A percentile compares a stretch with the other conserved stretches of the same genome.
Conservation (phyloP, 1,139 yeast genomes). For the Nematodospora anomalae region DNA sequence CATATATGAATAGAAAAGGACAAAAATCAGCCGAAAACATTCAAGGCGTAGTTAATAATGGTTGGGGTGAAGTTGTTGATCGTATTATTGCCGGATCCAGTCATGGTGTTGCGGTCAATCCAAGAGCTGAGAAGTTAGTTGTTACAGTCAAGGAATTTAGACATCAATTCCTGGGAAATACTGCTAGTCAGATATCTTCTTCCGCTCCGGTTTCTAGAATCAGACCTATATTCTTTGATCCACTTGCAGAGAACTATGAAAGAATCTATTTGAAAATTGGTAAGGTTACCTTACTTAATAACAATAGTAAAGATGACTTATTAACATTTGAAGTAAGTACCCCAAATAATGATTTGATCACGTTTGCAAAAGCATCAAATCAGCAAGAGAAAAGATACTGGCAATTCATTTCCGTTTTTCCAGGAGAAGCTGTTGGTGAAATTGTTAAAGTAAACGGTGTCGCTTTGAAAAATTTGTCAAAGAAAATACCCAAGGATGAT, state of each 20-base stretch:
- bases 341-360: slow-evolving; percentile 47
- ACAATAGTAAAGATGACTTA: slow-evolving; percentile 32
- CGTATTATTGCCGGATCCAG: slow-evolving; percentile 76
- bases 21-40: slow-evolving; percentile 24
- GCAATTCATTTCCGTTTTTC: slow-evolving; percentile 77
- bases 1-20: slow-evolving; percentile 50
- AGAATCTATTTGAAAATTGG: slow-evolving; percentile 60
- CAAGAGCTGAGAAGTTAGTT: slow-evolving; percentile 72
- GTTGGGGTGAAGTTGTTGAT: slow-evolving; percentile 89
- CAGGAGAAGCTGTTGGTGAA: slow-evolving; percentile 76
- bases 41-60: slow-evolving; percentile 49
- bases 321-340: slow-evolving; percentile 51
- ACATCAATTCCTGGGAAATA: slow-evolving; percentile 45
- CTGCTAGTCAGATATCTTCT: slow-evolving; percentile 37
- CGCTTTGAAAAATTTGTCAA: slow-evolving; percentile 34
- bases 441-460: slow-evolving; percentile 60
- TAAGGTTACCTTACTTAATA: slow-evolving; percentile 41
- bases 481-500: slow-evolving; percentile 49
- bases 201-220: slow-evolving; percentile 60
- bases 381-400: slow-evolving; percentile 55
- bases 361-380: slow-evolving; percentile 69
- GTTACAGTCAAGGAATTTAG: slow-evolving; percentile 75
- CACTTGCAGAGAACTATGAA: slow-evolving; percentile 59
- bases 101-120: slow-evolving; percentile 78
- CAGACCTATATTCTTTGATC: slow-evolving; percentile 63